Evolutionary conservation across 129 eudicot species (phyloP).

Genomic region (Chrysanthemum lavandulifolium): DNA sequence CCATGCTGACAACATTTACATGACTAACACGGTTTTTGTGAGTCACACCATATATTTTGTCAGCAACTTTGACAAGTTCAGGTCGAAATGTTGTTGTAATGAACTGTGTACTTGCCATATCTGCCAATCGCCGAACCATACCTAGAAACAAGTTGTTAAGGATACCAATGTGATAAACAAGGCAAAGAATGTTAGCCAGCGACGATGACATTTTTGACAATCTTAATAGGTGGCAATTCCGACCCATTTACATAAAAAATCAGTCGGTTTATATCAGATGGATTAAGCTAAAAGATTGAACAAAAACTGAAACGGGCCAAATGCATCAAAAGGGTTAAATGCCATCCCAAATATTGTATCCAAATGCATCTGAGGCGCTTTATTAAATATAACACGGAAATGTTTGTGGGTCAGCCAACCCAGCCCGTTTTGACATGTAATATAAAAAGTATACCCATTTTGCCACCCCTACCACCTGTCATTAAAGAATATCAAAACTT

Average conservation of each 20-base stretch:
- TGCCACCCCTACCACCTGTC: neutral
- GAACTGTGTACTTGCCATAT: constrained; percentile 81
- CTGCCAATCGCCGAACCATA: constrained; percentile 98
- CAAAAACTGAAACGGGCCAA: no score
- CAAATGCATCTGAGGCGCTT: neutral
- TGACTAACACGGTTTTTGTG: constrained; percentile 91
- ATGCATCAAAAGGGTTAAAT: neutral
- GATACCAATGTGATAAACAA: constrained; percentile 23
- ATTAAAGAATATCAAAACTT: neutral
- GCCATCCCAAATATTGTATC: neutral
- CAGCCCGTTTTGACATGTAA: neutral
- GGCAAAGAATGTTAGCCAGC: neutral
- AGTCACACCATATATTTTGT: constrained; percentile 91
- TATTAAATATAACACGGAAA: no score
- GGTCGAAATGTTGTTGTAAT: constrained; percentile 88
- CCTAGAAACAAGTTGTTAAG: constrained; percentile 53
- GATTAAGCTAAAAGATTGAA: no score
- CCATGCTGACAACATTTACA: constrained; percentile 67
- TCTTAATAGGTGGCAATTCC: neutral
- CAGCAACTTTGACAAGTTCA: constrained; percentile 93
- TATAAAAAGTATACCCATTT: neutral
- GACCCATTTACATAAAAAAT: neutral
- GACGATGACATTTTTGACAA: no score
- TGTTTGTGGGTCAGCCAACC: neutral
- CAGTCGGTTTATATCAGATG: no score